phyloP scores from a whole-genome alignment of 495 filamentous ascomycete genomes.

The Podospora sp. region DNA sequence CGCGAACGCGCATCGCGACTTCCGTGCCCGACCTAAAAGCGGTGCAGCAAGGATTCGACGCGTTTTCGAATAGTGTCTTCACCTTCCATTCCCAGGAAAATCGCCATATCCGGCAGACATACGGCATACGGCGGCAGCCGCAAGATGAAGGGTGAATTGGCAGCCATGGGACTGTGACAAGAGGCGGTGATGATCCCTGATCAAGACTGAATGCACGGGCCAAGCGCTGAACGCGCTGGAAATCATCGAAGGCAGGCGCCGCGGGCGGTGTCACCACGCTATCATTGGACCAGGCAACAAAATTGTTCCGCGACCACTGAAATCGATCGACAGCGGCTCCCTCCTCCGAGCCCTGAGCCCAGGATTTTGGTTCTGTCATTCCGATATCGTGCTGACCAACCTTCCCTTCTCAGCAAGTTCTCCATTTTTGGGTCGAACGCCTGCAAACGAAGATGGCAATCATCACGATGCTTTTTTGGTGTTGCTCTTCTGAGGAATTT shows the following conservation, averaged over 20 bases:
- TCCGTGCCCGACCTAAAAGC: too few species aligned
- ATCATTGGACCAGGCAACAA: not conserved
- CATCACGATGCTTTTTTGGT: too few species aligned
- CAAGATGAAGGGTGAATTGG: not conserved
- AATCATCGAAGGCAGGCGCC: not conserved
- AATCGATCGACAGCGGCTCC: not conserved
- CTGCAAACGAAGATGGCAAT: not conserved
- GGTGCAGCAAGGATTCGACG: too few species aligned
- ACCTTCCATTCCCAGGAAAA: not conserved
- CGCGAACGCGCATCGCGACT: too few species aligned
- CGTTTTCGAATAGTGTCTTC: too few species aligned
- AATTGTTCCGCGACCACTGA: not conserved
- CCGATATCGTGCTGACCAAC: not conserved
- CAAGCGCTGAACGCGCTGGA: not conserved
- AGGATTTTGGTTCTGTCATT: not conserved
- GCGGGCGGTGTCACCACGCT: not conserved
- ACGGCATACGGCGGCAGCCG: not conserved
- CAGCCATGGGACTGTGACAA: too few species aligned
- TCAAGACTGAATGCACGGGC: too few species aligned
- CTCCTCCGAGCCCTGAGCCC: not conserved
- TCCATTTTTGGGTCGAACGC: not conserved
- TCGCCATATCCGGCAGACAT: not conserved
- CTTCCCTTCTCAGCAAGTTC: not conserved
- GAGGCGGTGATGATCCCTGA: too few species aligned
- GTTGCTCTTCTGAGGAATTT: too few species aligned